Evolutionary conservation across 768 basidiomycete species (phyloP).

Genomic region (Psilocybe azurescens): DNA sequence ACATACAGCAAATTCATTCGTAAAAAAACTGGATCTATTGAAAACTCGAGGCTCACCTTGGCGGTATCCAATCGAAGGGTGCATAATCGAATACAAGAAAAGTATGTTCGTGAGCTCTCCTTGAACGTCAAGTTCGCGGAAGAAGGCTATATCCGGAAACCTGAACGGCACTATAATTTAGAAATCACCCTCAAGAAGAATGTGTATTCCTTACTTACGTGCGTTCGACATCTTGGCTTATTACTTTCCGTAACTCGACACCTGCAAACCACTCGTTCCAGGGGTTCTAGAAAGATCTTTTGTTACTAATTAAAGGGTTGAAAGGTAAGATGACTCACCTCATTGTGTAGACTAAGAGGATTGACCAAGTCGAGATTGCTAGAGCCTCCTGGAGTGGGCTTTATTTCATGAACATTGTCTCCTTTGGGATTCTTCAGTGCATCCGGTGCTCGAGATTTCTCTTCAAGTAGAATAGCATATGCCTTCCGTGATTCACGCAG

Average conservation of each 20-base stretch:
- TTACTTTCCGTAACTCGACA: slow-evolving; percentile 87
- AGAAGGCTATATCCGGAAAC: slow-evolving; percentile 96
- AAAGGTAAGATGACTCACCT: slow-evolving; percentile 45
- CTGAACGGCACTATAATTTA: slow-evolving; percentile 41
- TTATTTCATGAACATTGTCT: slow-evolving; percentile 28
- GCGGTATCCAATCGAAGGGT: slow-evolving; percentile 88
- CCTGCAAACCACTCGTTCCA: slow-evolving; percentile 96
- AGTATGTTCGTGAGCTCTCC: slow-evolving; percentile 83
- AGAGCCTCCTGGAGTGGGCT: slow-evolving; percentile 28
- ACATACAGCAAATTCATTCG: not conserved
- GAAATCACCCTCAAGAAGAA: slow-evolving; percentile 8
- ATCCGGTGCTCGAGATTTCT: slow-evolving; percentile 85
- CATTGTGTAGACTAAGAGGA: slow-evolving; percentile 79
- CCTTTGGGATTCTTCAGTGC: slow-evolving; percentile 48
- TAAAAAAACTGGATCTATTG: not conserved
- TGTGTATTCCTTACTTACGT: slow-evolving; percentile 62
- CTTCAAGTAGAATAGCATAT: slow-evolving; percentile 62
- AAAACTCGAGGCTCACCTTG: slow-evolving; percentile 53
- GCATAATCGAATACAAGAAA: slow-evolving; percentile 80
- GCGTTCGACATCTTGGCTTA: slow-evolving; percentile 93
- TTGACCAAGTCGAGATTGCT: slow-evolving; percentile 75
- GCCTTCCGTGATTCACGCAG: slow-evolving; percentile 56
- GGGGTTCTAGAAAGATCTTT: slow-evolving; percentile 65
- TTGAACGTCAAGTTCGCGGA: slow-evolving; percentile 78
- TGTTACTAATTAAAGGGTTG: not conserved